phyloP scores from a whole-genome alignment of 441 rosid species.

The Macaranga tanarius region DNA sequence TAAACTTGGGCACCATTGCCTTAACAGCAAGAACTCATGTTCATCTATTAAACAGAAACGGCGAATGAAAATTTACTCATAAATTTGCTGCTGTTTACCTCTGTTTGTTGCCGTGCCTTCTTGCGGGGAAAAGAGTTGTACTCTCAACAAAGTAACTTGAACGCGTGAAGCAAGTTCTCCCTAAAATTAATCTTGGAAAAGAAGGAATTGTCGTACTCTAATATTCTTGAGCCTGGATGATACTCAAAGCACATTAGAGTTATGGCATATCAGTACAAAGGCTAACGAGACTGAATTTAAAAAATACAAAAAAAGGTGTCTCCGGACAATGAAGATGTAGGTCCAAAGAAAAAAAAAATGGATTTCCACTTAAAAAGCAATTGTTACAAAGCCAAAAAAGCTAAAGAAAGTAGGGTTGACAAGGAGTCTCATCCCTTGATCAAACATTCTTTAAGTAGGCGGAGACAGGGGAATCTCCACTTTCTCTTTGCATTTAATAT shows the following conservation, averaged over 20 bases:
- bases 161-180: neutral
- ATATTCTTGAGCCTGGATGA: too few relatives aligned
- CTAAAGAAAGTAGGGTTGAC: too few relatives aligned
- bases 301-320: neutral
- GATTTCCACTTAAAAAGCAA: neutral
- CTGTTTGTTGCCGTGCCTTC: neutral
- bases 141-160: neutral
- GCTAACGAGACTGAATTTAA: neutral
- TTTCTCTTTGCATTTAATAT: neutral
- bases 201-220: neutral
- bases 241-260: too few relatives aligned
- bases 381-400: neutral
- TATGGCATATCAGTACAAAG: too few relatives aligned
- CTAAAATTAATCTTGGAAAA: neutral
- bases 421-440: too few relatives aligned
- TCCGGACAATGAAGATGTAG: conserved; percentile 3
- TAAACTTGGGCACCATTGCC: conserved; percentile 29
- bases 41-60: conserved; percentile 12
- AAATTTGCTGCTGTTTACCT: neutral
- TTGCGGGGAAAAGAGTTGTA: neutral
- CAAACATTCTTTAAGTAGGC: neutral
- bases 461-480: conserved; percentile 4
- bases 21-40: conserved; percentile 19
- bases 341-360: neutral
- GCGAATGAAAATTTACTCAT: conserved; percentile 20